A percentile compares a stretch with the other conserved stretches of the same genome.
Conservation (phyloP, 106 monocot species). For the Vanilla planifolia region DNA sequence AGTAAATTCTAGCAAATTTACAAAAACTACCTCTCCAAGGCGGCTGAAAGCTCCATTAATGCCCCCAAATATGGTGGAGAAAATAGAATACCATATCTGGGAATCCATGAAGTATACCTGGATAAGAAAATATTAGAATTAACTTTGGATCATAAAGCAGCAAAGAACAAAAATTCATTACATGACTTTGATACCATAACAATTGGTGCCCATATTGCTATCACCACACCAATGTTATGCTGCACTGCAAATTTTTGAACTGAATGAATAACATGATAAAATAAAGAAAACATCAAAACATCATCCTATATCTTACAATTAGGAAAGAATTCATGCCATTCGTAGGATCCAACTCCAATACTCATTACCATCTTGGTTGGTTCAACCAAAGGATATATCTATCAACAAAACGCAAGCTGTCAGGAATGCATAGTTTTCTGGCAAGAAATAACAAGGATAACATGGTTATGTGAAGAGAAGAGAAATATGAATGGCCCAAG, state of each 20-base stretch:
- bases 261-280: slow-evolving; percentile 4
- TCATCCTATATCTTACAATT: slow-evolving; percentile 40
- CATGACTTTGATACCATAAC: slow-evolving; percentile 75
- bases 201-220: slow-evolving; percentile 92
- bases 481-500: no score
- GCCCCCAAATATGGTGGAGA: slow-evolving; percentile 85
- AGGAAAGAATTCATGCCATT: slow-evolving; percentile 99
- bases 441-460: background rate
- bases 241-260: slow-evolving; percentile 48
- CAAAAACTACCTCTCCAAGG: slow-evolving; percentile 74
- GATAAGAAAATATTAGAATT: slow-evolving; percentile 3
- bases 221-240: slow-evolving; percentile 79
- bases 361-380: slow-evolving; percentile 80
- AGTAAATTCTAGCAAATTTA: background rate
- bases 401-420: background rate
- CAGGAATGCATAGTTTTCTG: background rate
- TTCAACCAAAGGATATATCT: slow-evolving; percentile 84
- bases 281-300: background rate
- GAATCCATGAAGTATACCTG: slow-evolving; percentile 99
- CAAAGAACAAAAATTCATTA: no score
- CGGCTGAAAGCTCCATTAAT: slow-evolving; percentile 91
- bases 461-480: background rate
- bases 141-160: background rate
- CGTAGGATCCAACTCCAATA: slow-evolving; percentile 50
- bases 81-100: slow-evolving; percentile 99